Base-by-base conservation (phyloP, 2,329 filamentous ascomycete species). In the Tolypocladium ophioglossoides region DNA sequence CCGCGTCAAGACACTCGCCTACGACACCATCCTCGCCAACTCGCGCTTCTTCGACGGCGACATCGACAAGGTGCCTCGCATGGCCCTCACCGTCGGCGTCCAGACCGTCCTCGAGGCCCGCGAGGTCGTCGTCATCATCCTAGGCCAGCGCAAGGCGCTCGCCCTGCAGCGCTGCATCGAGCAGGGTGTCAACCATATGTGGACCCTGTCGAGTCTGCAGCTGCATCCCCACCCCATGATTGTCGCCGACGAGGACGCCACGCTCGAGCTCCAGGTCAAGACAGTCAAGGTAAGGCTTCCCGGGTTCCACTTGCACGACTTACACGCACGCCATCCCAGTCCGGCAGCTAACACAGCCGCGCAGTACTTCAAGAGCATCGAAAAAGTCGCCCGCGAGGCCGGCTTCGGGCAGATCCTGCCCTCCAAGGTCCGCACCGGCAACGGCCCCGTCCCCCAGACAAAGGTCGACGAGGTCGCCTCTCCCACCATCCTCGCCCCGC, bases 121-220 rank as follows among this genome's bases (percentile, higher is more conserved):
- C 53, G 89, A 94, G 70, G 87, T 95, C 11, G 83, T 94, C 32
- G 84, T 91, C 61, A 89, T 95, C 62, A 89, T 91, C 58, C 82
- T 88, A 1, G 89, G 89, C 24, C 83, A 87, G 46, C 87, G 89
- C 75, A 95, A 95, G 71, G 83, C 89, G 1, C 74, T 87, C 37
- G 89, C 89, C 32, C 72, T 95, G 58, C 86, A 91, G 68, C 86
- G 83, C 63, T 91, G 87, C 61, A 82, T 95, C 58, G 89, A 95
- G 69, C 85, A 86, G 54, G 86, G 86, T 34, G 81, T 95, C 57
- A 92, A 91, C 68, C 89, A 94, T 72, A 92, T 92, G 87, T 95
- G 89, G 89, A 92, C 89, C 1, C 78, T 94, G 8, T 92, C 88
- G 10, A 84, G 83, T 53, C 76, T 95, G 44, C 89, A 95, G 68